A percentile compares a stretch with the other conserved stretches of the same genome.
Evolutionary conservation across 345 rosid species (phyloP).

Genomic region (Ailanthus altissimus): DNA sequence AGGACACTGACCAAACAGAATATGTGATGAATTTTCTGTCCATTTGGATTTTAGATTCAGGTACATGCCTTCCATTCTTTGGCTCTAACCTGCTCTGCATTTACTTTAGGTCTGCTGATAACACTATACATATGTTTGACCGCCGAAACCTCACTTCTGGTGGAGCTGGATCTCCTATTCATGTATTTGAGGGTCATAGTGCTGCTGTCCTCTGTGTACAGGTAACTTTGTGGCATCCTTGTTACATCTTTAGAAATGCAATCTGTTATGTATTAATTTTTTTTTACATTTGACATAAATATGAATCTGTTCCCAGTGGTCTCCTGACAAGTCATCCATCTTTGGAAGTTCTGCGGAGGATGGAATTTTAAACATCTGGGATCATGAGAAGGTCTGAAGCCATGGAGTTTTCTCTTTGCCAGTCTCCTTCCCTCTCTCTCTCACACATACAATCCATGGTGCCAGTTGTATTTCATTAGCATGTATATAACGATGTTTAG

Average conservation of each 20-base stretch:
- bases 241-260: background rate
- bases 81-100: slow-evolving; percentile 1
- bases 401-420: background rate
- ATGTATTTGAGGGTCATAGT: slow-evolving; percentile 75
- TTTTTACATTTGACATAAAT: slow-evolving; percentile 3
- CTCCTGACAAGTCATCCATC: slow-evolving; percentile 83
- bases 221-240: slow-evolving; percentile 35
- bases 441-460: background rate
- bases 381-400: slow-evolving; percentile 68
- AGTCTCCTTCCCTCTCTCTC: background rate
- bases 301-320: slow-evolving; percentile 59
- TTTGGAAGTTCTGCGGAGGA: slow-evolving; percentile 97
- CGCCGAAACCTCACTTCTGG: slow-evolving; percentile 53
- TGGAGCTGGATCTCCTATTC: slow-evolving; percentile 69
- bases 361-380: slow-evolving; percentile 92
- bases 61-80: background rate
- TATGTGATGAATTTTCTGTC: slow-evolving; percentile 5
- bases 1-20: background rate
- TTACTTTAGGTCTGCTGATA: slow-evolving; percentile 45
- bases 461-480: background rate
- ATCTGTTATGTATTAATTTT: background rate
- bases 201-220: slow-evolving; percentile 93
- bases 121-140: slow-evolving; percentile 55
- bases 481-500: background rate
- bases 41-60: background rate